A percentile compares a stretch with the other conserved stretches of the same genome.
Evolutionary conservation across 176 grass and related monocot genomes (phyloP).

Genomic region (Tuctoria greenei): DNA sequence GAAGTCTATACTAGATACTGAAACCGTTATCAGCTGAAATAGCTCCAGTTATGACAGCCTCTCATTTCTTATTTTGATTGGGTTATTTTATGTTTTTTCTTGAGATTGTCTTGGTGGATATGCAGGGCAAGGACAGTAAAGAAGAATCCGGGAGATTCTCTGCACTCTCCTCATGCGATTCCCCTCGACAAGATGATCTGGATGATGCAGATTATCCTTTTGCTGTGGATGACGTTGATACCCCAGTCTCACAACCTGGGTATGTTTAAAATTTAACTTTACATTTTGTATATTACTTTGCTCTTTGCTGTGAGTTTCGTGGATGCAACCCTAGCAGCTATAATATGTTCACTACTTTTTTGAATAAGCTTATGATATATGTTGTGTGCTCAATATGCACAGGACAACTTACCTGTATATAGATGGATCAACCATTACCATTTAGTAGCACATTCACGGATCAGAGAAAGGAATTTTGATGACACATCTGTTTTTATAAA

Average conservation of each 20-base stretch:
- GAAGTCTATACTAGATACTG: neutral
- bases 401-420: constrained; percentile 4
- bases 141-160: constrained; percentile 98
- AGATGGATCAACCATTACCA: neutral
- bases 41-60: neutral
- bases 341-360: neutral
- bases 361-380: neutral
- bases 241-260: constrained; percentile 68
- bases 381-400: neutral
- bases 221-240: constrained; percentile 89
- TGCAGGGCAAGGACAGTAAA: constrained; percentile 60
- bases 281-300: neutral
- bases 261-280: constrained; percentile 42
- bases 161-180: constrained; percentile 72
- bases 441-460: neutral
- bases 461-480: neutral
- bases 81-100: neutral
- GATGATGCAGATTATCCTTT: constrained; percentile 88
- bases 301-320: constrained; percentile 4
- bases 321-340: neutral
- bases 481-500: neutral
- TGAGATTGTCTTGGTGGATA: constrained; percentile 16
- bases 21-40: constrained; percentile 22
- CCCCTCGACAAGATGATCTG: constrained; percentile 68
- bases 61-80: neutral